Conservation (phyloP, 441 rosid species). For the Adansonia grandidieri region DNA sequence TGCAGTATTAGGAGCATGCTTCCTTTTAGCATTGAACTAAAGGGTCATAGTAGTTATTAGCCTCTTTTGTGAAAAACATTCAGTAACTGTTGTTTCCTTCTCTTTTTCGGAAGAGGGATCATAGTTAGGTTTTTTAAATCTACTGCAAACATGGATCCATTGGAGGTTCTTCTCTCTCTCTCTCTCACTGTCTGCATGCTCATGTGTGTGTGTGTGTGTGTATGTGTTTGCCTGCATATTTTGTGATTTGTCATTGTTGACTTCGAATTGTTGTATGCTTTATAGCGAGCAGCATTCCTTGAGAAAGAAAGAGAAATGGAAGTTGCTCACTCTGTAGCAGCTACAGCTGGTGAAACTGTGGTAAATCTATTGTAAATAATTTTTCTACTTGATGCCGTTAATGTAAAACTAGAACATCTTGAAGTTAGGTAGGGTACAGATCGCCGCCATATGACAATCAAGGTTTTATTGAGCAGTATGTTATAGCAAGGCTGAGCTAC, state of each 20-base stretch:
- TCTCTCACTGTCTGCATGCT: background rate
- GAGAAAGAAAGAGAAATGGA: conserved; percentile 84
- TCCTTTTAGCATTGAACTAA: background rate
- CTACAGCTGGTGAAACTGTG: conserved; percentile 82
- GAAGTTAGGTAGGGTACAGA: background rate
- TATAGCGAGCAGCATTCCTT: conserved; percentile 74
- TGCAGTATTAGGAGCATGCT: background rate
- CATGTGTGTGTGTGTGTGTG: background rate
- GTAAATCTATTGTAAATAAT: conserved; percentile 36
- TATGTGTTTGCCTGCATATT: conserved; percentile 8
- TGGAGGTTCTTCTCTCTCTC: conserved; percentile 46
- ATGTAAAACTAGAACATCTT: background rate
- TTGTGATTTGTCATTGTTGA: conserved; percentile 2
- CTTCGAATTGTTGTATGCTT: conserved; percentile 8
- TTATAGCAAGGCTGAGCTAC: background rate
- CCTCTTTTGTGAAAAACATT: background rate
- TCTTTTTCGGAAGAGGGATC: conserved; percentile 72
- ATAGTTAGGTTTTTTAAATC: conserved; percentile 70
- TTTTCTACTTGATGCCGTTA: background rate
- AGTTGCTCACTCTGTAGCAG: conserved; percentile 85
- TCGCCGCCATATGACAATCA: background rate
- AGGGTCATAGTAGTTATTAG: background rate
- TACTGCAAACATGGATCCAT: conserved; percentile 76
- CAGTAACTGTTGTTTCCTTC: conserved; percentile 10
- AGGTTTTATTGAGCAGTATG: background rate